Evolutionary conservation across 2,329 filamentous ascomycete species (phyloP), one percentile per base, ranked within the genome.

Genomic region (Acephala macrosclerotiorum): DNA sequence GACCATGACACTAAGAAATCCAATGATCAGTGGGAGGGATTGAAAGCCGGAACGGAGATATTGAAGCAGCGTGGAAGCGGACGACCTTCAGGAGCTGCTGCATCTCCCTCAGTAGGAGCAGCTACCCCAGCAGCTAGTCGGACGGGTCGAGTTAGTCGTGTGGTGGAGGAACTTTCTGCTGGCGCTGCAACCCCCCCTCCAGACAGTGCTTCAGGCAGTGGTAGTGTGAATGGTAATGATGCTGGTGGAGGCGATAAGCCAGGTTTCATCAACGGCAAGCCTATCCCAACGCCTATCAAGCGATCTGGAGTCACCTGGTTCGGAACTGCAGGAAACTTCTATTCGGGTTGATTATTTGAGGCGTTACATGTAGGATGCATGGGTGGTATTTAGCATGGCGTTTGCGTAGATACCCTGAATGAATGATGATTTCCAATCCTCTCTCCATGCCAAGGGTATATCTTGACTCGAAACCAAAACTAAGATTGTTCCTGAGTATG

Each of bases 331-430:
- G n/a, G n/a, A n/a, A n/a, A n/a, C n/a, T n/a, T n/a, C n/a, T n/a
- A n/a, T n/a, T n/a, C n/a, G 29, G 4, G 29, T 5, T 4, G 29
- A 33, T 33, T 33, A 33, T 22, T 53, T 26, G 14, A 14, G n/a
- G n/a, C n/a, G n/a, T n/a, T n/a, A 2, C 7, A 26, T 53, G 26
- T 11, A 12, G 3, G 26, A 53, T 18, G 3, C 49, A 53, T 33
- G 4, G n/a, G 11, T 14, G 49, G 14, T 26, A 33, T 25, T 29
- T 29, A 33, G 18, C 1, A 29, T 53, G 49, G 49, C 49, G 22
- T 53, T 53, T 29, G 49, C 11, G 26, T 53, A 26, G 20, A 49
- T 49, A 49, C 45, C 45, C 45, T 53, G 49, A 53, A 53, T 53
- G 14, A 33, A 53, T 20, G 45, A 49, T 49, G 45, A 18, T 49